Evolutionary conservation across 1,284 basidiomycete species (phyloP).

Genomic region (Porodaedalea pini): DNA sequence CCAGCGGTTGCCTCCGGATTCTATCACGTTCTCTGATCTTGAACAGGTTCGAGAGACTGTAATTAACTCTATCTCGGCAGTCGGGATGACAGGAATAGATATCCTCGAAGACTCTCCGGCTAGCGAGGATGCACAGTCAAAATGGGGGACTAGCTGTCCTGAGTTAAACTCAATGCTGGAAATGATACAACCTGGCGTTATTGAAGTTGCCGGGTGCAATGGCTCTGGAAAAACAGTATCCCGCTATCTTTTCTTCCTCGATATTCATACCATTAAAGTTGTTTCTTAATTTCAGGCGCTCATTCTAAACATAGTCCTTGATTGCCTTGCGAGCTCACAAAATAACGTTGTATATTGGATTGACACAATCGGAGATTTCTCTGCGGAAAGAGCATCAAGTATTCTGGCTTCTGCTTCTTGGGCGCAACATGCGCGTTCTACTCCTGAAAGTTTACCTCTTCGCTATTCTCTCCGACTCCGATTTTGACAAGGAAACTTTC

Average conservation of each 20-base stretch:
- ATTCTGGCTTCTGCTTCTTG: background rate
- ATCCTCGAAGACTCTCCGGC: constrained; percentile 34
- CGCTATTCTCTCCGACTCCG: background rate
- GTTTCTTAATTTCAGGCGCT: constrained; percentile 40
- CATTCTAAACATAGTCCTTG: constrained; percentile 53
- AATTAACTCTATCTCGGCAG: constrained; percentile 40
- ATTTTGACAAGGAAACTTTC: background rate
- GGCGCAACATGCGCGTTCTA: constrained; percentile 33
- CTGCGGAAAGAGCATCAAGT: constrained; percentile 44
- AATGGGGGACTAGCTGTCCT: constrained; percentile 35
- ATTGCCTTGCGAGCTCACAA: constrained; percentile 40
- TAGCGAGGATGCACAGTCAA: constrained; percentile 15
- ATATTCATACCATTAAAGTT: constrained; percentile 1
- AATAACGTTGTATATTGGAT: constrained; percentile 57
- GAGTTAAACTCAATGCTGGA: constrained; percentile 50
- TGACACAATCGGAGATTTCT: constrained; percentile 66
- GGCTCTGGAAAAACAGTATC: constrained; percentile 62
- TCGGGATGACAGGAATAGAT: constrained; percentile 38
- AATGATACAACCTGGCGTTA: constrained; percentile 42
- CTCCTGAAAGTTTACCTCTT: constrained; percentile 20
- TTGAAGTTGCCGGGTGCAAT: constrained; percentile 63
- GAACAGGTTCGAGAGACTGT: constrained; percentile 38
- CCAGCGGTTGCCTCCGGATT: constrained; percentile 44
- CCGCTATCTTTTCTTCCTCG: background rate
- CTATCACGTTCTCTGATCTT: constrained; percentile 47